A percentile compares a stretch with the other conserved stretches of the same genome.
Evolutionary conservation across 768 basidiomycete species (phyloP).

Genomic region (Sutorius australiensis): DNA sequence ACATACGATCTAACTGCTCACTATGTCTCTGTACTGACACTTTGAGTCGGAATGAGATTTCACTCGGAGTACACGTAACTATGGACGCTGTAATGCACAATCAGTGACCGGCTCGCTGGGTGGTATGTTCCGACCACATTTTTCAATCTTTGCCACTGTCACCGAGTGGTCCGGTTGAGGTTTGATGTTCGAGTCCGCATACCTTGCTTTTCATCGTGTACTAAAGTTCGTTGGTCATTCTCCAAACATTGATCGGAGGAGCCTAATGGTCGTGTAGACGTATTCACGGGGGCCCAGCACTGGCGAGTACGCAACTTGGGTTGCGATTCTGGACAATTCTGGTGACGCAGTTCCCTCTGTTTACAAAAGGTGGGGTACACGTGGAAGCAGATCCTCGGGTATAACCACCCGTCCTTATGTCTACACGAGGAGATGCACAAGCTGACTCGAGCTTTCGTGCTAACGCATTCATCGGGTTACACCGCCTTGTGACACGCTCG

Average conservation of each 20-base stretch:
- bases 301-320: not conserved
- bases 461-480: conserved; percentile 30
- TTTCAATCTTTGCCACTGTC: no score
- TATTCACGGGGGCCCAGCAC: no score
- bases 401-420: conserved; percentile 14
- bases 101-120: no score
- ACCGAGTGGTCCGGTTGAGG: no score
- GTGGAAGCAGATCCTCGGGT: not conserved
- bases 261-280: no score
- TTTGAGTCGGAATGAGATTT: not conserved
- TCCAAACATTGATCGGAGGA: no score
- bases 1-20: not conserved
- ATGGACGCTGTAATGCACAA: no score
- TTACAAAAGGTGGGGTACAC: conserved; percentile 31
- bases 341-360: conserved; percentile 36
- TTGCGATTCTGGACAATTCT: conserved; percentile 31
- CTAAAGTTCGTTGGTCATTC: no score
- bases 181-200: no score
- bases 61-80: no score
- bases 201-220: no score
- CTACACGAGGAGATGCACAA: conserved; percentile 33
- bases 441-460: not conserved
- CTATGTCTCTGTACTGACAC: not conserved
- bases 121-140: no score
- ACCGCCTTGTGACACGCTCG: conserved; percentile 40